These are phyloP conservation scores for Cryphonectria nitschkei DNA, from an alignment of 2,329 filamentous ascomycete genomes.

Conservation along the genomic window DNA sequence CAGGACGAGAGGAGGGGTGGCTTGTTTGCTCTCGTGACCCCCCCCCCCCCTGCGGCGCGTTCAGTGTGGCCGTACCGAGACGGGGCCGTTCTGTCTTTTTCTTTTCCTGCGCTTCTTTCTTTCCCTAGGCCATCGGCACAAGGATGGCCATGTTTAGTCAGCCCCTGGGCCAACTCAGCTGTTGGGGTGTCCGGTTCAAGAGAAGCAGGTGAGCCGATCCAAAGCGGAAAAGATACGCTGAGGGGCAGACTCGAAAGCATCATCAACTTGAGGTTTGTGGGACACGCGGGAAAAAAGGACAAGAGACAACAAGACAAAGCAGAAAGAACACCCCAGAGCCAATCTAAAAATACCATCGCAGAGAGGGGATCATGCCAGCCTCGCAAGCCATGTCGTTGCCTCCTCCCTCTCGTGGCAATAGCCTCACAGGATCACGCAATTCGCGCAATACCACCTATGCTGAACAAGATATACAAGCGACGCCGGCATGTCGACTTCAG, in stretches of 20 bases:
- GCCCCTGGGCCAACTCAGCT: not conserved
- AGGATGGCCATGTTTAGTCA: not conserved
- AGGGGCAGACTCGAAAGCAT: not conserved
- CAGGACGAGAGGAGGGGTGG: no score
- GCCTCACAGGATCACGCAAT: slow-evolving; percentile 23
- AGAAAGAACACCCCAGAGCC: not conserved
- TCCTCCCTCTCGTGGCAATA: slow-evolving; percentile 19
- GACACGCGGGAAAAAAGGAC: not conserved
- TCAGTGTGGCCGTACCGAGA: not conserved
- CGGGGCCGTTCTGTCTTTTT: not conserved
- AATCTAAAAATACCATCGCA: not conserved
- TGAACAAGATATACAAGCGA: slow-evolving; percentile 8
- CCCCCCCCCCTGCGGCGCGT: not conserved
- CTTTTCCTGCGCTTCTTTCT: not conserved
- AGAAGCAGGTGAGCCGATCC: not conserved
- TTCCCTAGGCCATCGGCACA: not conserved
- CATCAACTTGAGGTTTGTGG: not conserved
- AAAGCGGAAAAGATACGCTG: not conserved
- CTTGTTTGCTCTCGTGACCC: not conserved
- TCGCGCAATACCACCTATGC: slow-evolving; percentile 12
- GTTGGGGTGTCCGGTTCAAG: not conserved
- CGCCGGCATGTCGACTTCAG: slow-evolving; percentile 9
- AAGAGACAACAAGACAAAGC: not conserved
- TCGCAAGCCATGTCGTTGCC: slow-evolving; percentile 4
- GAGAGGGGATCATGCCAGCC: not conserved